Base-by-base conservation (phyloP, 257 asterid species). In the Fraxinus americana region DNA sequence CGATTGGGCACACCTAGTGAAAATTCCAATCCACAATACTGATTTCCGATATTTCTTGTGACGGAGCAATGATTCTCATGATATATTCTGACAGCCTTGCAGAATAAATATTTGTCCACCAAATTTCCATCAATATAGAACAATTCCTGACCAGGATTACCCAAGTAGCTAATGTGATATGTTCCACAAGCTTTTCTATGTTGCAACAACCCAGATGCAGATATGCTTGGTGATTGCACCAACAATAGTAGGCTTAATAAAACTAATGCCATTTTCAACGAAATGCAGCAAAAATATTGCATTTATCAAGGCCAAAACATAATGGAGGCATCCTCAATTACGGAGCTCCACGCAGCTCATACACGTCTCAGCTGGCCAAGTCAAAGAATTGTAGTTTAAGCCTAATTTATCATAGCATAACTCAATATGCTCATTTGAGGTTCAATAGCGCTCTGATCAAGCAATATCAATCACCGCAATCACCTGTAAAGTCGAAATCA, bases 61-160 rank as follows among this genome's bases (percentile, higher is more conserved):
- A 78, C 63, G 76, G 81, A 83, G 81, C 97, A 92, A 63, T 67
- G 87, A n/a, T 87, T 85, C 75, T 74, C 80, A 2, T 78, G 77
- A 82, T 75, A 82, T 39, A 78, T 76, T 71, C 34, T 77, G 85
- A 95, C 84, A 29, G 93, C 74, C 79, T 84, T 74, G 66, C 98
- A 96, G 85, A 93, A 96, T 72, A 80, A 54, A 77, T 86, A 67
- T 79, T 87, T 81, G 73, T 86, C 90, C 45, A 92, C 96, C 86
- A 86, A 81, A 77, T 85, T 78, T 69, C 86, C 96, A 38, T 93
- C 87, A 39, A 96, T 80, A 81, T 85, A 87, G 78, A 92, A 93
- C 68, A 87, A 57, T 71, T 84, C 87, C 12, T 38, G 84, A 73
- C 73, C 78, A 77, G 77, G 82, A 83, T 88, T 87, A 77, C 83